These are phyloP conservation scores for Alternaria sp. DNA, from an alignment of 2,329 filamentous ascomycete species.

Conservation along the genomic window DNA sequence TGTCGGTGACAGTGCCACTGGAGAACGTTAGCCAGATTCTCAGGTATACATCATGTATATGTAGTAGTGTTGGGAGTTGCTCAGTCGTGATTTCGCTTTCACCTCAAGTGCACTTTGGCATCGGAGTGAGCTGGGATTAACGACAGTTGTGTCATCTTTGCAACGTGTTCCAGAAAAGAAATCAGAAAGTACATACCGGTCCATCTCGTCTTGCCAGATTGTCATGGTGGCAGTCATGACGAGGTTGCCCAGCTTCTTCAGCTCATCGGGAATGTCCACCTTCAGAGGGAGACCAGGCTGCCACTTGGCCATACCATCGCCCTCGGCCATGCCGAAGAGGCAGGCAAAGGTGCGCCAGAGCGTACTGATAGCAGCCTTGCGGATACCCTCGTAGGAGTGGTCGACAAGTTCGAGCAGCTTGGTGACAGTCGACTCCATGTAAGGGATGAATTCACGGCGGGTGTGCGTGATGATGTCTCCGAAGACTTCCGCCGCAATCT, in stretches of 20 bases:
- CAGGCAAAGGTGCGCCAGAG: slow-evolving; percentile 93
- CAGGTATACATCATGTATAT: slow-evolving; percentile 12
- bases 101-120: slow-evolving; percentile 84
- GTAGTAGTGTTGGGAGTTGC: slow-evolving; percentile 52
- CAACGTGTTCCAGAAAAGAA: slow-evolving; percentile 14
- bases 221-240: slow-evolving; percentile 83
- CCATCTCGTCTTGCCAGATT: slow-evolving; percentile 87
- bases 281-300: slow-evolving; percentile 84
- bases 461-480: slow-evolving; percentile 91
- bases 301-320: slow-evolving; percentile 81
- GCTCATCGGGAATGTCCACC: slow-evolving; percentile 76
- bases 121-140: slow-evolving; percentile 99
- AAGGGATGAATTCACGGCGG: slow-evolving; percentile 78
- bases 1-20: slow-evolving; percentile 88
- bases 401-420: slow-evolving; percentile 80
- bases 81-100: slow-evolving; percentile 74
- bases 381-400: slow-evolving; percentile 90
- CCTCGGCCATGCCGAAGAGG: slow-evolving; percentile 86
- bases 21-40: slow-evolving; percentile 24
- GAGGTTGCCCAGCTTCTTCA: slow-evolving; percentile 84
- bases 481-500: slow-evolving; percentile 93
- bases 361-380: slow-evolving; percentile 89
- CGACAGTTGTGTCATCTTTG: slow-evolving; percentile 80
- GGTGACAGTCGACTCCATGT: slow-evolving; percentile 87
- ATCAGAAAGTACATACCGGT: slow-evolving; percentile 73